Evolutionary conservation across 163 green algal species (phyloP), one percentile per base, ranked within the genome.

Genomic region (Scenedesmus sp.): DNA sequence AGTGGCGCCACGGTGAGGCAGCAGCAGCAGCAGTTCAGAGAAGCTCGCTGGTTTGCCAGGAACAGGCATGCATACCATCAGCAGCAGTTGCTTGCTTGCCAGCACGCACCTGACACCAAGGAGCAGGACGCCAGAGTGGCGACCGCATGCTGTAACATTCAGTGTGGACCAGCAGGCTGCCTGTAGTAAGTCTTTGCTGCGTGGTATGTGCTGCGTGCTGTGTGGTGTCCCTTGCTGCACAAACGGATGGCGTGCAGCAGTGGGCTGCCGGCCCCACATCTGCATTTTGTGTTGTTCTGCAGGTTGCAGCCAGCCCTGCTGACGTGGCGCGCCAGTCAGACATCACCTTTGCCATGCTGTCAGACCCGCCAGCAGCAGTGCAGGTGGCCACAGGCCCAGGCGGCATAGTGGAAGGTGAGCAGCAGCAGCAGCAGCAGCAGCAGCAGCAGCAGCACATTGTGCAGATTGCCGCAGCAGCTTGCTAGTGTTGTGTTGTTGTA

Each of bases 281-380:
- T 76, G 66, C 66, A 34, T 76, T 3, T 26, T 73, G 64, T 15
- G 20, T 73, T 73, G 12, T 5, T 20, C 16, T 26, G 1, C 66
- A 76, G 66, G 66, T 76, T 76, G 66, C 13, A 20, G 9, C 84
- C 26, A 93, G 34, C 73, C 83, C 90, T 54, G 60, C 74, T 12
- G 95, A 97, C 56, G 96, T 96, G 5, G 94, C 93, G 1, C 54
- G 73, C 0, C 64, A 84, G 62, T 94, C 88, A 73, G 94, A 96
- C 92, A 96, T 97, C 91, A 97, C 95, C 3, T 96, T 98, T 77
- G 96, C 94, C 55, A 98, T 98, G 95, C 94, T 99, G 79, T 93
- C 96, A 8, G 97, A 99, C 91, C 97, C 96, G 4, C 87, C 93
- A 46, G 97, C 97, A 8, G 97, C 95, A 54, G 77, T 97, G 83